phyloP scores from a whole-genome alignment of 345 rosid species.

The Murraya koenigii region DNA sequence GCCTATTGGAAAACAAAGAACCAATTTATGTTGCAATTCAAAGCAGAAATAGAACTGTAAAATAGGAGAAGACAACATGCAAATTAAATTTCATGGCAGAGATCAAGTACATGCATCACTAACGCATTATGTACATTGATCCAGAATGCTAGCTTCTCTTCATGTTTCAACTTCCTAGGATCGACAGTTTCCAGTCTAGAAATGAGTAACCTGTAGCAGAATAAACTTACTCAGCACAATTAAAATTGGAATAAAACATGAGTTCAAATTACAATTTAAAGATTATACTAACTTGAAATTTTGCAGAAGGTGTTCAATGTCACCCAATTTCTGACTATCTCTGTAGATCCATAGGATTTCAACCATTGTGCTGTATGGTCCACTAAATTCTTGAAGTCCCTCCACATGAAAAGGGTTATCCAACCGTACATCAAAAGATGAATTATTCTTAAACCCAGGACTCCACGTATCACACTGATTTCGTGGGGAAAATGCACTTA shows the following conservation, averaged over 20 bases:
- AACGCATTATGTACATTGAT: conserved; percentile 89
- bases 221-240: conserved; percentile 5
- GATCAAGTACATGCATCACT: conserved; percentile 87
- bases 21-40: not conserved
- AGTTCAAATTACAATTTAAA: not conserved
- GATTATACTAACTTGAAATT: conserved; percentile 68
- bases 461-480: conserved; percentile 78
- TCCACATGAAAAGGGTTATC: conserved; percentile 89
- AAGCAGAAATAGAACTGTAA: conserved; percentile 13
- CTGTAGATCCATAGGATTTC: conserved; percentile 85
- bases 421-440: conserved; percentile 68
- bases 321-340: conserved; percentile 71
- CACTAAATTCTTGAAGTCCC: conserved; percentile 90
- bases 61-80: not conserved
- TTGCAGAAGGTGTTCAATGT: conserved; percentile 76
- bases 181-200: conserved; percentile 70
- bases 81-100: not conserved
- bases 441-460: conserved; percentile 70
- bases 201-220: conserved; percentile 61
- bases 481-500: conserved; percentile 67
- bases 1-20: conserved; percentile 44
- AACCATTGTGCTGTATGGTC: conserved; percentile 81
- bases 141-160: conserved; percentile 97
- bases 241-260: not conserved
- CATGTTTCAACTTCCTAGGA: conserved; percentile 75